Evolutionary conservation across 441 rosid species (phyloP), one percentile per base, ranked within the genome.

Genomic region (Isatis lusitanica): DNA sequence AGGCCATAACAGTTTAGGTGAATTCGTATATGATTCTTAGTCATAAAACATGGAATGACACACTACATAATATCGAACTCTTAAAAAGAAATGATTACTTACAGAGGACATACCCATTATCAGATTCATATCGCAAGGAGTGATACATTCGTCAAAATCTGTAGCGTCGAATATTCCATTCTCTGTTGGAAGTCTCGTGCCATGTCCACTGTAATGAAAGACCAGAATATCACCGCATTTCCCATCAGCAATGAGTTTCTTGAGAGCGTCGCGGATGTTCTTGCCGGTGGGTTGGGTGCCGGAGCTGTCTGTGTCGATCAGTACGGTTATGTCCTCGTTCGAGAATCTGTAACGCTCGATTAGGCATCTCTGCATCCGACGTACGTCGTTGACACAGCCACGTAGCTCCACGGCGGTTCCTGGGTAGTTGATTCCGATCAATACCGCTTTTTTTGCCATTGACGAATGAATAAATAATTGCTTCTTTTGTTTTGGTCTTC

Each of bases 181-280:
- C 84, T 83, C 88, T 17, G 96, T 87, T 0, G 96, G 96, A 9
- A 88, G 77, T 74, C 98, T 87, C 7, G 97, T 90, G 56, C 96
- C 97, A 52, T 91, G 97, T 50, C 98, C 98, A 75, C 96, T 91
- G 85, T 90, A 94, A 77, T 94, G 96, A 16, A 91, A 83, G 55
- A 91, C 93, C 9, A 91, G 81, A 39, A 75, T 18, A 48, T 94
- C 97, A 9, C 90, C 92, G 0, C 86, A 60, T 44, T 80, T 42
- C 0, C 90, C 97, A 0, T 85, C 78, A 10, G 63, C 43, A 21
- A 86, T 68, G 47, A 94, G 91, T 47, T 76, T 44, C n/a, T 5
- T 13, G 31, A 94, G 67, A 6, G 86, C 85, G 0, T 59, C 7
- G 6, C 91, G 82, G 44, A 93, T 85, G 82, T 93, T 93, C 73